Evolutionary conservation across 2,329 filamentous ascomycete species (phyloP), one percentile per base, ranked within the genome.

Genomic region (Penicillium sp.): DNA sequence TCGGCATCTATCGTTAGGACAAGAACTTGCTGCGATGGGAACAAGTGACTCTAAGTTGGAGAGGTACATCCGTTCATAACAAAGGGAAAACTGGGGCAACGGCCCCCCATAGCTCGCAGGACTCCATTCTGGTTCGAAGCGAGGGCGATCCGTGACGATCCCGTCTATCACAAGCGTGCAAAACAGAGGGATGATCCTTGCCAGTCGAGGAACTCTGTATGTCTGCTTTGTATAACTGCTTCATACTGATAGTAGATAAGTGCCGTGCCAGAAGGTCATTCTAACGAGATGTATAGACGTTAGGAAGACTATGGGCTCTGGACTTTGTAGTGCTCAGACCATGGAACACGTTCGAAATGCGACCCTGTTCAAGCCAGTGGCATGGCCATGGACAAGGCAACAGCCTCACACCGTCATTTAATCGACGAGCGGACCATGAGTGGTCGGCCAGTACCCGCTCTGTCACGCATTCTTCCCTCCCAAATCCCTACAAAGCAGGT

Each of bases 141-240:
- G 59, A 63, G 22, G 62, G 54, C 48, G 62, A 63, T 63, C 61
- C 51, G n/a, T 57, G 61, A 55, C 57, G 61, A 62, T 63, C 61
- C 58, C 48, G 55, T 22, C 22, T 51, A 28, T 20, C n/a, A 22
- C 22, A 22, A 22, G 42, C 7, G 28, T 28, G 43, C 43, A 31
- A 47, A 15, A 47, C 43, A 47, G 20, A 6, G 47, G 47, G 47
- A 49, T 49, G 47, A 49, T 35, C 47, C n/a, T n/a, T 39, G 7
- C 4, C 43, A 2, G 11, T 8, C 7, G 43, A 31, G 8, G 4
- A 12, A 47, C 12, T 15, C 5, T 1, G 22, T 22, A 10, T 47
- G 14, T n/a, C 20, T 8, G 5, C 17, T 45, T 15, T 45, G 5
- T 8, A 25, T 17, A 45, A 11, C 14, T 1, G 8, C 7, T 31